A percentile compares a stretch with the other conserved stretches of the same genome.
These are phyloP conservation scores for Ustilago esculenta DNA, from an alignment of 1,284 basidiomycete genomes.

Conservation along the genomic window DNA sequence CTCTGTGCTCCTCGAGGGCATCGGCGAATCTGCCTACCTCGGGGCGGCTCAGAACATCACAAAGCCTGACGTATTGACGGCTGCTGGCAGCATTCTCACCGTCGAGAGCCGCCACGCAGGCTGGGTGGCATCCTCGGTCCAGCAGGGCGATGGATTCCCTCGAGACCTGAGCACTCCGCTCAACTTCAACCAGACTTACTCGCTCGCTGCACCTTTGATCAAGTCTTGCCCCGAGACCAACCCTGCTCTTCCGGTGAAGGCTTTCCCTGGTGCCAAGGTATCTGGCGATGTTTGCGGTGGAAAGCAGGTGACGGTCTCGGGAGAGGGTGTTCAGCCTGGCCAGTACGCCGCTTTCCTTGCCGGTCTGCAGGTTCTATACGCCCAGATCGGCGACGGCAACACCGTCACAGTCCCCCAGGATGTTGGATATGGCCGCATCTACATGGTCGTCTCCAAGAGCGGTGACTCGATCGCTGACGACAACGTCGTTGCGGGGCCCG, in stretches of 20 bases:
- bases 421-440: slow-evolving; percentile 68
- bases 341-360: slow-evolving; percentile 69
- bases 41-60: slow-evolving; percentile 71
- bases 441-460: slow-evolving; percentile 67
- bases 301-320: slow-evolving; percentile 63
- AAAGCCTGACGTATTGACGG: slow-evolving; percentile 47
- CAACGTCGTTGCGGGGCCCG: slow-evolving; percentile 71
- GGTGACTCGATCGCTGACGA: slow-evolving; percentile 67
- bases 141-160: slow-evolving; percentile 48
- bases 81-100: slow-evolving; percentile 56
- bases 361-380: slow-evolving; percentile 65
- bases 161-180: slow-evolving; percentile 71
- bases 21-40: slow-evolving; percentile 72
- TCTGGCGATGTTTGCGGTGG: slow-evolving; percentile 41
- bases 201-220: slow-evolving; percentile 68
- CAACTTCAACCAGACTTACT: slow-evolving; percentile 68
- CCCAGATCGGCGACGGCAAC: slow-evolving; percentile 49
- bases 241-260: slow-evolving; percentile 68
- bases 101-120: slow-evolving; percentile 52
- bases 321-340: slow-evolving; percentile 59
- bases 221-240: slow-evolving; percentile 71
- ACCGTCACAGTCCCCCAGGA: slow-evolving; percentile 67
- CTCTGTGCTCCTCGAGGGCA: slow-evolving; percentile 73
- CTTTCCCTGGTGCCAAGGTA: slow-evolving; percentile 69
- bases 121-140: slow-evolving; percentile 52